Evolutionary conservation across 2,329 filamentous ascomycete genomes (phyloP), one percentile per base, ranked within the genome.

Genomic region (Pseudogymnoascus sp.): DNA sequence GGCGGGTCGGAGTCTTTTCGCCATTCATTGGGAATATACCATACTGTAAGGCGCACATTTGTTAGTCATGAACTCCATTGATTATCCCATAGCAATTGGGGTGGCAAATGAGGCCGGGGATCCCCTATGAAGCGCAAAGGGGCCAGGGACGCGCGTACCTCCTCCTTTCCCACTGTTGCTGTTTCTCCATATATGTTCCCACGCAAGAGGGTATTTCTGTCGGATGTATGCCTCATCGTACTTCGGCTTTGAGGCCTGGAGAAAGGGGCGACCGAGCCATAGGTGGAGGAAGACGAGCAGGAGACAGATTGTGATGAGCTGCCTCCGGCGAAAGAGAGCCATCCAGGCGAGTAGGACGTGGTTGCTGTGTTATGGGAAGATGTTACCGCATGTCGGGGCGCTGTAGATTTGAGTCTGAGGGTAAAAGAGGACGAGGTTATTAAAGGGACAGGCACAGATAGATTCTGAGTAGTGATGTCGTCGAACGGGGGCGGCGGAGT

Each of bases 1-100:
- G 56, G 34, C 61, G 11, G 69, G 67, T 56, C 64, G 67, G 40
- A n/a, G 14, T 56, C 64, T 14, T 46, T 25, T 23, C 25, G 18
- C 62, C 62, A 63, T 28, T 37, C 53, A 2, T 31, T 8, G 31
- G 62, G 62, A 18, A 61, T 61, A 46, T 63, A 63, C 62, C 62
- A 63, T 31, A 40, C 62, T 63, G 25, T 23, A 40, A 37, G 28
- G 28, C 34, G 23, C 14, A 21, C n/a, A 40, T 63, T 5, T 59
- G 46, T 59, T 38, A 59, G 61, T 7, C 7, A 37, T 37, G 11
- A 63, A 59, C 12, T 25, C 25, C 46, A 16, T 31, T 31, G 23
- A 50, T n/a, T 50, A 10, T 28, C 12, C 44, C 21, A 23, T 11
- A 6, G 12, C 44, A 50, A 50, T n/a, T 28, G 44, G 14, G 44